Evolutionary conservation across 768 basidiomycete species (phyloP), one percentile per base, ranked within the genome.

Genomic region (Lentinula boryana): DNA sequence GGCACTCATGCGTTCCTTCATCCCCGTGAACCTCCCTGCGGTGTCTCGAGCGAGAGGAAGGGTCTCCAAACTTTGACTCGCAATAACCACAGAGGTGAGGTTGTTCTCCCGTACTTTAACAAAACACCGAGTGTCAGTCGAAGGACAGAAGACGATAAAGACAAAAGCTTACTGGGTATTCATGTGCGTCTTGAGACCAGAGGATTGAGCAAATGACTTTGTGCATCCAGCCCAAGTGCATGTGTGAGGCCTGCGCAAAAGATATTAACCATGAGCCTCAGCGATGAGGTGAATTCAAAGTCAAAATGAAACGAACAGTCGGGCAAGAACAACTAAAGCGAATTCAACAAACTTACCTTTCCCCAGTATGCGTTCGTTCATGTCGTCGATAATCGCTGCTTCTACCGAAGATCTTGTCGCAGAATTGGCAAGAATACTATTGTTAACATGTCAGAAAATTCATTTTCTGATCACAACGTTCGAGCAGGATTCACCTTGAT

Each of bases 31-130:
- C 80, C 70, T 89, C 87, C 66, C 80, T 83, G 59, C 78, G 75
- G 65, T 90, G 88, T 8, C 88, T 84, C 33, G 81, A 74, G 63
- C 84, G 75, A 49, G 88, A 89, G 0, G 88, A 89, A 10, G 86
- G 88, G 65, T 90, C 88, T 13, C 83, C 83, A 64, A 90, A 90
- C 13, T 74, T 69, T 33, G 79, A 74, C 9, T 56, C 60, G 66
- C 88, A 89, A 21, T 68, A 70, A 8, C 73, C 75, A 65, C 89
- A 91, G 5, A 56, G 56, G 64, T 76, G 79, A 1, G 86, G 87
- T 68, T 82, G 84, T 9, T 60, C 70, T 48, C 73, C 74, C 13
- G 84, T 80, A 60, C 86, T 88, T 58, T 46, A 54, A 43, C 27
- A 55, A 52, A 56, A 40, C 44, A 50, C 38, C 13, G 13, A 38